phyloP scores from a whole-genome alignment of 2,329 filamentous ascomycete genomes.

The Trichoderma afroharzianum region DNA sequence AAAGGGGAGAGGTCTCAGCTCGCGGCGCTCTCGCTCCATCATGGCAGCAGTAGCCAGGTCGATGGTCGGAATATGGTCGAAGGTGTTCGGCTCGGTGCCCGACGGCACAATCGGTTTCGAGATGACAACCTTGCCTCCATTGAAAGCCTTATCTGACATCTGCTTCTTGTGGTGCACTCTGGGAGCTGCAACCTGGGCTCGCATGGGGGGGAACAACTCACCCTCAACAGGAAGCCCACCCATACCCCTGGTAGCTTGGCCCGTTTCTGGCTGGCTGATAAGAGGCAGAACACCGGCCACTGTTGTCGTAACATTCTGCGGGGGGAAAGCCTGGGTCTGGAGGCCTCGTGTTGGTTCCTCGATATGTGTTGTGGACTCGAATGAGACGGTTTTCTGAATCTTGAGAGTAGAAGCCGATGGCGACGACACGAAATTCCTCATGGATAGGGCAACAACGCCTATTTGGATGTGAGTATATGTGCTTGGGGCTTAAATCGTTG shows the following conservation, averaged over 20 bases:
- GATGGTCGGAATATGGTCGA: constrained; percentile 46
- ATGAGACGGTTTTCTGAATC: neutral
- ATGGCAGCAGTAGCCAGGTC: constrained; percentile 47
- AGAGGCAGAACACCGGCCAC: constrained; percentile 30
- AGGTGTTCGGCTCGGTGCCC: constrained; percentile 35
- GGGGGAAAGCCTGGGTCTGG: constrained; percentile 18
- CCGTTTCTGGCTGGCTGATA: constrained; percentile 37
- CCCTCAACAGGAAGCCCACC: constrained; percentile 40
- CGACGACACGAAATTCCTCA: constrained; percentile 19
- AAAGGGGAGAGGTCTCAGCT: constrained; percentile 28
- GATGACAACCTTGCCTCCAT: constrained; percentile 43
- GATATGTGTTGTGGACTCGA: neutral
- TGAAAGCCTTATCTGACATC: constrained; percentile 20
- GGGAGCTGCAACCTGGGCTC: constrained; percentile 26
- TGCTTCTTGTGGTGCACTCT: constrained; percentile 12
- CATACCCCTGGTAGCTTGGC: constrained; percentile 34
- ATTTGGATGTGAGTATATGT: neutral
- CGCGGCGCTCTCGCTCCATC: constrained; percentile 44
- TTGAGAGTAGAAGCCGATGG: neutral
- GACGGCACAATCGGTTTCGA: constrained; percentile 46
- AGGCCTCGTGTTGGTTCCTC: neutral
- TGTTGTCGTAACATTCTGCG: neutral
- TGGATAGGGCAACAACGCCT: constrained; percentile 38
- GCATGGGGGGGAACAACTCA: constrained; percentile 42
- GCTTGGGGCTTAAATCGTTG: too few relatives aligned